These are phyloP conservation scores for Acanthamoeba lugdunensis DNA, from an alignment of 208 protist species.

Conservation along the genomic window DNA sequence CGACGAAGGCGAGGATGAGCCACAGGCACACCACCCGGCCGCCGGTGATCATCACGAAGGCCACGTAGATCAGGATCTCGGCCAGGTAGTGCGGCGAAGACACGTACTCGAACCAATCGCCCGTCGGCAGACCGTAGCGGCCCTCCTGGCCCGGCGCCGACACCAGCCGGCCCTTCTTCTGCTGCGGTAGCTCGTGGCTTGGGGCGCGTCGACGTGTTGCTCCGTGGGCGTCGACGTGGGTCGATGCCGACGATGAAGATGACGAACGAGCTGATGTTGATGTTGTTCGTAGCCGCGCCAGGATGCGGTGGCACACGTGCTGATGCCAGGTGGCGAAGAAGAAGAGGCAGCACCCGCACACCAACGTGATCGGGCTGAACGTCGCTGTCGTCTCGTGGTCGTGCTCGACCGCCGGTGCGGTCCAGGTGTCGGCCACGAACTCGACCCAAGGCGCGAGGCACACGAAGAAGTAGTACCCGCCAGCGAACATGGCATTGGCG, in stretches of 20 bases:
- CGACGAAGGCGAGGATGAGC: constrained; percentile 15
- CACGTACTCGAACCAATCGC: constrained; percentile 10
- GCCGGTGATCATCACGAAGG: neutral
- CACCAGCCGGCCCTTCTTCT: neutral
- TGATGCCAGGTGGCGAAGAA: constrained; percentile 17
- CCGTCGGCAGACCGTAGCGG: neutral
- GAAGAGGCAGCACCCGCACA: neutral
- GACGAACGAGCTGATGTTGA: neutral
- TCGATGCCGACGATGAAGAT: neutral
- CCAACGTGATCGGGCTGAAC: neutral
- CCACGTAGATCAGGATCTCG: constrained; percentile 41
- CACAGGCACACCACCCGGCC: constrained; percentile 4
- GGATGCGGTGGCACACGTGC: neutral
- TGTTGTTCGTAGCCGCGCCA: neutral
- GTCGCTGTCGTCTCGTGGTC: neutral
- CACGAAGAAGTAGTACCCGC: constrained; percentile 29
- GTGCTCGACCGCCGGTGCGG: neutral
- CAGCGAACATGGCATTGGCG: constrained; percentile 5
- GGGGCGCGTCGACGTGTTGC: neutral
- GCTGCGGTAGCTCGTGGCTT: neutral
- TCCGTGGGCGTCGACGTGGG: neutral
- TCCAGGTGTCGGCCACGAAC: neutral
- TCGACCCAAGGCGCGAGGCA: constrained; percentile 14
- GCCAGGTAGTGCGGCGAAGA: constrained; percentile 31
- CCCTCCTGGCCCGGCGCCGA: constrained; percentile 5